Evolutionary conservation across 257 asterid species (phyloP), one percentile per base, ranked within the genome.

Genomic region (Hygrophila difformis): DNA sequence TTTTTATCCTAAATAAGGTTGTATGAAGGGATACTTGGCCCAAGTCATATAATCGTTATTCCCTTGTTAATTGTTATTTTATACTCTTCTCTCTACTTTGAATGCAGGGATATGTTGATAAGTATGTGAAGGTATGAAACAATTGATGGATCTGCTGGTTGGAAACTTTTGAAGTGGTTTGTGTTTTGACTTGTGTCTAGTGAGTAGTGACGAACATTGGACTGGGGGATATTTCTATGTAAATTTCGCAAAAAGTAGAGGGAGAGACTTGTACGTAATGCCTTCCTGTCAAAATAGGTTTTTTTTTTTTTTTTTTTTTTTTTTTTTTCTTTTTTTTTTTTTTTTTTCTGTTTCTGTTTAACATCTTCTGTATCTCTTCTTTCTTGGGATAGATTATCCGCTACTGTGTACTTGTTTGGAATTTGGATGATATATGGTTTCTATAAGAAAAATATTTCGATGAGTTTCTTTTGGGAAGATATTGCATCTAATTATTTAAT

Each of bases 81-180:
- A 13, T 41, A 15, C 39, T 44, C 42, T 11, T 58, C 48, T 56
- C 37, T 40, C 39, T 49, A 22, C 38, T 45, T 36, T 21, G 41
- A 14, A 47, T 84, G 66, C 94, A 84, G 97, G 97, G 97, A 15
- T 84, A 88, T 61, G 89, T 88, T 47, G 95, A 88, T 72, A 88
- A 83, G 66, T 81, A 83, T 56, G 93, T 83, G 41, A 80, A 83
- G 72, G 74, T 62, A 62, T 83, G 69, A 68, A 52, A 51, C 47
- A 29, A 41, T 28, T 26, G 23, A 39, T 41, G 53, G 55, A 31
- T 49, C 60, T 23, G 57, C 59, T 43, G 59, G 28, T n/a, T n/a
- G n/a, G n/a, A n/a, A n/a, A n/a, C n/a, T n/a, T n/a, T n/a, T n/a
- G n/a, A n/a, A n/a, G n/a, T n/a, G n/a, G n/a, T n/a, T n/a, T n/a